Base-by-base conservation (phyloP, 2,329 filamentous ascomycete genomes). In the Parastagonospora avenae region DNA sequence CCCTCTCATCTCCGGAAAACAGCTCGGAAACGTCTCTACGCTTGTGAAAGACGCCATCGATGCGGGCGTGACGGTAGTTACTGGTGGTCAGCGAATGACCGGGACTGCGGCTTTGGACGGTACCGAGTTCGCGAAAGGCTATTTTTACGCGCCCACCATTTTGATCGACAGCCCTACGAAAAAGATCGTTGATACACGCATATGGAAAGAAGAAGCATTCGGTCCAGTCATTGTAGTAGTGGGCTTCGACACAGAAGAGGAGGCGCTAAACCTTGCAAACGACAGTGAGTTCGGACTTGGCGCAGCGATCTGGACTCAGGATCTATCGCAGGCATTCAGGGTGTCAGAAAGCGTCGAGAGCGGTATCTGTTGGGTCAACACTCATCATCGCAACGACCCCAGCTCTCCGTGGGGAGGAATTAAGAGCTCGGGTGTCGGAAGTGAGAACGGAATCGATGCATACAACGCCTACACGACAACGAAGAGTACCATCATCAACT, bases 401-500 rank as follows among this genome's bases (percentile, higher is more conserved):
- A 86, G 85, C 59, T 86, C 85, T 51, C 85, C 88, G 0, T 88
- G 87, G 87, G 88, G 87, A 24, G 85, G 87, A 1, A 76, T 82
- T 28, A 85, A 85, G 59, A 77, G 76, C 31, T 79, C 82, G 1
- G 88, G 88, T 1, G 80, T 90, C 0, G 88, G 87, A 1, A 90
- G 86, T 53, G 88, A 91, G 76, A 90, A 91, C 62, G 88, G 88
- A 0, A 60, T 85, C 0, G 87, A 77, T 57, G 75, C 75, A 0
- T 78, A 76, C 39, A 65, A 73, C 48, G 72, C 74, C 2, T 79
- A 79, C 45, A 79, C 76, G 0, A 74, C 72, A 29, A 80, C 80
- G 10, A 89, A 88, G 74, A 89, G 86, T 64, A 87, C 83, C 0
- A 83, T 89, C 28, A 81, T 91, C 54, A 91, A 89, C 66, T 90